Evolutionary conservation across 1,284 basidiomycete genomes (phyloP).

Genomic region (Microbotryum saponariae): DNA sequence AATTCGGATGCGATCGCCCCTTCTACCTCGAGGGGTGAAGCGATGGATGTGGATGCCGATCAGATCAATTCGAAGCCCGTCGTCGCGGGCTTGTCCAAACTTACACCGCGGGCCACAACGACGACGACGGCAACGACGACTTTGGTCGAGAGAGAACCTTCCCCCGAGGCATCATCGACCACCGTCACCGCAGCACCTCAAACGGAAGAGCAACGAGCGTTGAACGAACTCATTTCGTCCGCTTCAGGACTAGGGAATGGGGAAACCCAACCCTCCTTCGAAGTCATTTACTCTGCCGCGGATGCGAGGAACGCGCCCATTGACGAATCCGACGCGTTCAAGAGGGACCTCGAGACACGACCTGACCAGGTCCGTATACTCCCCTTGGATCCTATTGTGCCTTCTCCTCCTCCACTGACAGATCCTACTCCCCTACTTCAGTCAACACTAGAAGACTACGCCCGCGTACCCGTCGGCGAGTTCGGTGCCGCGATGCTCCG

Average conservation of each 20-base stretch:
- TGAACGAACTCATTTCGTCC: slow-evolving; percentile 59
- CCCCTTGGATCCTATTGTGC: neutral
- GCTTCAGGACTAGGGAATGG: slow-evolving; percentile 43
- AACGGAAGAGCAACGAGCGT: slow-evolving; percentile 56
- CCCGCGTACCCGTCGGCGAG: slow-evolving; percentile 78
- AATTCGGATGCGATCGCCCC: slow-evolving; percentile 10
- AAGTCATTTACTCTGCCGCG: slow-evolving; percentile 51
- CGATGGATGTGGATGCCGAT: neutral
- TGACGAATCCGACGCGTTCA: slow-evolving; percentile 69
- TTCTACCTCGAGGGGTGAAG: slow-evolving; percentile 25
- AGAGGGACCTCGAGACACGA: slow-evolving; percentile 67
- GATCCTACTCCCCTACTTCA: neutral
- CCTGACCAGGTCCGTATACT: slow-evolving; percentile 51
- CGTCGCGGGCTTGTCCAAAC: slow-evolving; percentile 37
- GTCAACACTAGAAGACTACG: slow-evolving; percentile 66
- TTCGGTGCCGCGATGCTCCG: slow-evolving; percentile 89
- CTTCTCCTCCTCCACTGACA: neutral
- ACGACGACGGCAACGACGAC: neutral
- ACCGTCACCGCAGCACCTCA: slow-evolving; percentile 3
- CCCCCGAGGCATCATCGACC: neutral
- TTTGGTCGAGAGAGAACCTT: neutral
- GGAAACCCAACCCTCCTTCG: slow-evolving; percentile 45
- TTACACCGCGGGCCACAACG: neutral
- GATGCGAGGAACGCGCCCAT: slow-evolving; percentile 41
- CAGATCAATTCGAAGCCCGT: slow-evolving; percentile 15